Conservation (phyloP, 2,329 filamentous ascomycete genomes). For the Cytospora mali region DNA sequence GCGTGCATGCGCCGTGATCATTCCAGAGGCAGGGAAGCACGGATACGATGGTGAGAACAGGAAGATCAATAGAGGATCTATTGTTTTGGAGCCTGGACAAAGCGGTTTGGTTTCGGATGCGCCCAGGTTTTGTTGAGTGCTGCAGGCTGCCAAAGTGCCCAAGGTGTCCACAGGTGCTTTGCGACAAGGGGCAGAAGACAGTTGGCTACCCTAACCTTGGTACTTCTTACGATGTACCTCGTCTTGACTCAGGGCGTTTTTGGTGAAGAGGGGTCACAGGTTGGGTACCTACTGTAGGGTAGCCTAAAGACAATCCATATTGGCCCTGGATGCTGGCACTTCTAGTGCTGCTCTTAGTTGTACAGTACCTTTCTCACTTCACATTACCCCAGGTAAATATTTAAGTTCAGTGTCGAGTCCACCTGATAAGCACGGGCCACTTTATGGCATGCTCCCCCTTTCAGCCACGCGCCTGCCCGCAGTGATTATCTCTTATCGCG, state of each 20-base stretch:
- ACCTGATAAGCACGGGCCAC: not conserved
- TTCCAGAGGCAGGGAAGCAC: conserved; percentile 15
- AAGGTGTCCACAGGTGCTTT: not conserved
- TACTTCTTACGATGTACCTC: not conserved
- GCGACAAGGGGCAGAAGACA: too few species aligned
- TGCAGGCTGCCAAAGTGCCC: not conserved
- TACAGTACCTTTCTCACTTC: not conserved
- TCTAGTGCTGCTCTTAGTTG: not conserved
- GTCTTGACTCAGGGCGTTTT: not conserved
- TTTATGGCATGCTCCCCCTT: not conserved
- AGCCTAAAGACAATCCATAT: not conserved
- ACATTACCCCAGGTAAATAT: not conserved
- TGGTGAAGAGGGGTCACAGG: too few species aligned
- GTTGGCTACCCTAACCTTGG: too few species aligned
- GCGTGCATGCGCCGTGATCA: conserved; percentile 9
- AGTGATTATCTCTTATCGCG: too few species aligned
- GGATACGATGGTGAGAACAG: conserved; percentile 7
- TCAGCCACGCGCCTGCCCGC: too few species aligned
- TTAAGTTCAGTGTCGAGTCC: not conserved
- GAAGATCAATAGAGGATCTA: not conserved
- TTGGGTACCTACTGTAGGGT: not conserved
- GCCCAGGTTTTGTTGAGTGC: not conserved
- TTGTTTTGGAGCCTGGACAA: not conserved
- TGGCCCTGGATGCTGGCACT: not conserved
- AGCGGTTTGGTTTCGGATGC: not conserved